Conservation (phyloP, 1,139 yeast species). For the Sugiyamaella pinicola region DNA sequence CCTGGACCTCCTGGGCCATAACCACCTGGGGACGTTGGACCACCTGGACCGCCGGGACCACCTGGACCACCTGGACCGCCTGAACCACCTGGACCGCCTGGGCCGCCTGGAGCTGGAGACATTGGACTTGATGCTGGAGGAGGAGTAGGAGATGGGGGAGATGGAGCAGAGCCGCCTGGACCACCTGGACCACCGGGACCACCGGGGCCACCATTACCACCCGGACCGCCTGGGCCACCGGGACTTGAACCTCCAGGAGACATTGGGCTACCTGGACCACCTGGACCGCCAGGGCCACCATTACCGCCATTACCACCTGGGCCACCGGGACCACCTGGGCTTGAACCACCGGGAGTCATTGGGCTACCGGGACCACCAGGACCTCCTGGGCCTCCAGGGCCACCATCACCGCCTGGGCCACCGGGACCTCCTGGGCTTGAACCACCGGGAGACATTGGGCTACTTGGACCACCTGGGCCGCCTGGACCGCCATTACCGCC, state of each 20-base stretch:
- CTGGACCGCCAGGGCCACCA: slow-evolving; percentile 19
- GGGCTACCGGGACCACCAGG: slow-evolving; percentile 29
- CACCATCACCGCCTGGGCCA: slow-evolving; percentile 22
- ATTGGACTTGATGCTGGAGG: no score
- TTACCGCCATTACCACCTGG: slow-evolving; percentile 18
- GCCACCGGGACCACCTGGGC: slow-evolving; percentile 22
- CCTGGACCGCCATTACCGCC: slow-evolving; percentile 21
- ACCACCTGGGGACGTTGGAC: slow-evolving; percentile 30
- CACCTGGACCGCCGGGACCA: slow-evolving; percentile 23
- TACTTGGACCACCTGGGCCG: slow-evolving; percentile 20
- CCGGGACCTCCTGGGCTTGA: background rate
- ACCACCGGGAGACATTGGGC: slow-evolving; percentile 30
- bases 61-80: slow-evolving; percentile 31
- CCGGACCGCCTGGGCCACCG: slow-evolving; percentile 21
- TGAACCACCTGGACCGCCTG: slow-evolving; percentile 27
- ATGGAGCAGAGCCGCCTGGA: slow-evolving; percentile 17
- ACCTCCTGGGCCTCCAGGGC: slow-evolving; percentile 24
- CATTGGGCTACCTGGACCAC: slow-evolving; percentile 15
- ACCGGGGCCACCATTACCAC: slow-evolving; percentile 25
- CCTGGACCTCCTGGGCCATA: slow-evolving; percentile 23
- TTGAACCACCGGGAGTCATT: slow-evolving; percentile 30
- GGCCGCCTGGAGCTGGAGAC: slow-evolving; percentile 24
- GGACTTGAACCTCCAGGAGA: slow-evolving; percentile 30
- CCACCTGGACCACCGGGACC: slow-evolving; percentile 19
- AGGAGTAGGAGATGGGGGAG: no score